These are phyloP conservation scores for Penicillium sp. DNA, from an alignment of 2,329 filamentous ascomycete species.

Conservation along the genomic window DNA sequence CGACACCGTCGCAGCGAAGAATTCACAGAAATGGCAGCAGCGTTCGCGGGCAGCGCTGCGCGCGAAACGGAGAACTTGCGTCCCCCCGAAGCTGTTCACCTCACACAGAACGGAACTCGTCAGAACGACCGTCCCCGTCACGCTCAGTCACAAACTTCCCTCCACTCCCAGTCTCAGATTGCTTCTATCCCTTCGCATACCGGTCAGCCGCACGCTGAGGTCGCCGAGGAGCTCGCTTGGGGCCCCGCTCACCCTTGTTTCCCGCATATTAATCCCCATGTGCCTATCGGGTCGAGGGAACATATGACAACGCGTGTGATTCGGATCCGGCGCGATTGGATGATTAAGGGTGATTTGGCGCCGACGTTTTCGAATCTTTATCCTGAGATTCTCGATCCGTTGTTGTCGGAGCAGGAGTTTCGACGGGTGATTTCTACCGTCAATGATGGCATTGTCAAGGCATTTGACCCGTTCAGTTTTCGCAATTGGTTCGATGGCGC, in stretches of 20 bases:
- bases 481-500: constrained; percentile 78
- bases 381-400: constrained; percentile 88
- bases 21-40: constrained; percentile 29
- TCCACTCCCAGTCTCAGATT: constrained; percentile 43
- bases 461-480: constrained; percentile 74
- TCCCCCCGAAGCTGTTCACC: constrained; percentile 33
- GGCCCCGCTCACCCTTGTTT: constrained; percentile 92
- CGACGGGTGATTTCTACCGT: constrained; percentile 76
- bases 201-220: constrained; percentile 45
- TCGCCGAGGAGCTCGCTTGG: constrained; percentile 76
- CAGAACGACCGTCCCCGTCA: constrained; percentile 37
- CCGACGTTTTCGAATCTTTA: constrained; percentile 95
- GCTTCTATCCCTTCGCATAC: constrained; percentile 42
- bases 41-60: constrained; percentile 27
- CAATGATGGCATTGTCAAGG: constrained; percentile 72
- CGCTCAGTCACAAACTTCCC: constrained; percentile 42
- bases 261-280: constrained; percentile 89
- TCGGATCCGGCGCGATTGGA: constrained; percentile 87
- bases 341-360: constrained; percentile 82
- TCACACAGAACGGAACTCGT: constrained; percentile 26
- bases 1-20: constrained; percentile 40
- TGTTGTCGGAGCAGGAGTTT: constrained; percentile 83
- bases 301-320: constrained; percentile 83
- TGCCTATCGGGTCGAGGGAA: constrained; percentile 72
- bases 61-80: constrained; percentile 30